Evolutionary conservation across 176 grass and related monocot species (phyloP).

Genomic region (Carex myosuroides): DNA sequence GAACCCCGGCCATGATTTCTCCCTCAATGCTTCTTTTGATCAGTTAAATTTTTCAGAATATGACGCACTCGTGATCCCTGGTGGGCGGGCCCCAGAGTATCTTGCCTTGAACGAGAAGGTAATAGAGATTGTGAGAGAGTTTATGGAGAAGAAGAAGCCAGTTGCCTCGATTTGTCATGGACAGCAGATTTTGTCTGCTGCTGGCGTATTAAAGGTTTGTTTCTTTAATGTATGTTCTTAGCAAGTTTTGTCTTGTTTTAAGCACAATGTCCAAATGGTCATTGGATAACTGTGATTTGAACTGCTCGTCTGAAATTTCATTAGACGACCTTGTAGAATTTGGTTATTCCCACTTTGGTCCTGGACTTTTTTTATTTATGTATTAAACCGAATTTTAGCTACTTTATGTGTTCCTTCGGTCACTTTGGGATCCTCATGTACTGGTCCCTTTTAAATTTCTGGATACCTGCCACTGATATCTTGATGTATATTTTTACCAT

Average conservation of each 20-base stretch:
- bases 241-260: background rate
- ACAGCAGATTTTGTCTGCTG: slow-evolving; percentile 81
- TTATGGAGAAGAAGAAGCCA: slow-evolving; percentile 65
- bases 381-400: background rate
- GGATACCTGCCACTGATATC: background rate
- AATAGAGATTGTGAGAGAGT: slow-evolving; percentile 54
- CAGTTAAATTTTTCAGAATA: slow-evolving; percentile 48
- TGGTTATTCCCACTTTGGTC: background rate
- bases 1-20: slow-evolving; percentile 91
- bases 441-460: background rate
- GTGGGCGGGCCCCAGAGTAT: slow-evolving; percentile 80
- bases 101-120: slow-evolving; percentile 70
- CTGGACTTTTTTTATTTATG: background rate
- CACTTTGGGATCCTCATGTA: background rate
- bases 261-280: background rate
- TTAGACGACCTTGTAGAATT: background rate
- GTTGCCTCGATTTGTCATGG: slow-evolving; percentile 93
- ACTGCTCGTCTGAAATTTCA: background rate
- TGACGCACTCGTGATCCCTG: slow-evolving; percentile 81
- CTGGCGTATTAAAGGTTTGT: slow-evolving; percentile 73
- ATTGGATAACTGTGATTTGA: background rate
- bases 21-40: slow-evolving; percentile 64
- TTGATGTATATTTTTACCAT: background rate
- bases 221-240: background rate
- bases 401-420: background rate